Evolutionary conservation across 1,284 basidiomycete species (phyloP).

Genomic region (Boletus calvinii): DNA sequence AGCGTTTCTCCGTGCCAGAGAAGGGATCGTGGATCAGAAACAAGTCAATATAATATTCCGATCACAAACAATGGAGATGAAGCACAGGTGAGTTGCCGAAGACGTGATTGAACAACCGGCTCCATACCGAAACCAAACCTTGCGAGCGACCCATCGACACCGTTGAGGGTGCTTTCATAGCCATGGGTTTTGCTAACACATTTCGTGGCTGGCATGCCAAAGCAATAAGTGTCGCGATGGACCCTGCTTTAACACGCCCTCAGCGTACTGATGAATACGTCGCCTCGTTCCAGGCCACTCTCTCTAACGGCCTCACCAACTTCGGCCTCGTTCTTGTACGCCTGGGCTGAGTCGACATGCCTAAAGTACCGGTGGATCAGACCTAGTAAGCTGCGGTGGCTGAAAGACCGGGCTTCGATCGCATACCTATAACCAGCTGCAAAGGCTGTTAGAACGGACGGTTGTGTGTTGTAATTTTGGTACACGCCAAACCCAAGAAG

Average conservation of each 20-base stretch:
- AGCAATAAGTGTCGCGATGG: background rate
- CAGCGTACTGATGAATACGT: constrained; percentile 69
- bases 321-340: constrained; percentile 71
- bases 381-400: background rate
- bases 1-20: constrained; percentile 55
- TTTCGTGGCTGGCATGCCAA: constrained; percentile 55
- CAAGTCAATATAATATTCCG: constrained; percentile 69
- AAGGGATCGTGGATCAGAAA: constrained; percentile 76
- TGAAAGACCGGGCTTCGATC: constrained; percentile 10
- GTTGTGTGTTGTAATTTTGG: constrained; percentile 58
- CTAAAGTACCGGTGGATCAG: constrained; percentile 31
- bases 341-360: constrained; percentile 71
- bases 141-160: constrained; percentile 57
- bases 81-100: constrained; percentile 7
- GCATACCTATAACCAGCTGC: constrained; percentile 70
- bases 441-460: constrained; percentile 68
- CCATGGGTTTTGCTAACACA: constrained; percentile 53
- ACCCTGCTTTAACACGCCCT: background rate
- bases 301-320: constrained; percentile 59
- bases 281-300: constrained; percentile 49
- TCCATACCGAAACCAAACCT: constrained; percentile 51
- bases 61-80: background rate
- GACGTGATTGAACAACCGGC: constrained; percentile 1
- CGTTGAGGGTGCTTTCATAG: constrained; percentile 56
- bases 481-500: constrained; percentile 84